phyloP scores from a whole-genome alignment of 164 flowering plant genomes.

The Vitis rupestris region DNA sequence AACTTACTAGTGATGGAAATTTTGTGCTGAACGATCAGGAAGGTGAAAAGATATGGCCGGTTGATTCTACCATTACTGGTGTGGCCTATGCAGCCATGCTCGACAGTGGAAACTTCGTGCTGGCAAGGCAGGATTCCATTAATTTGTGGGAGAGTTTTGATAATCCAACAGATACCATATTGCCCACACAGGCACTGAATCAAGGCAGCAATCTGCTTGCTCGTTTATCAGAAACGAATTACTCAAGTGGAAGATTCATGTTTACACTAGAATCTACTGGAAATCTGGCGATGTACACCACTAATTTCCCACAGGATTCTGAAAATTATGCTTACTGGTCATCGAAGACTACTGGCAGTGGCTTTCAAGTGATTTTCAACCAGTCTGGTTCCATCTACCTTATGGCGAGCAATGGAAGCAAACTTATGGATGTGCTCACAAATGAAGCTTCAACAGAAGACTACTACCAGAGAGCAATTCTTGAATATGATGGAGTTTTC shows the following conservation, averaged over 20 bases:
- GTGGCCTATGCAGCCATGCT: conserved; percentile 6
- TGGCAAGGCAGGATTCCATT: neutral
- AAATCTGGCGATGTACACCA: conserved; percentile 4
- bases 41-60: neutral
- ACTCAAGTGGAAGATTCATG: conserved; percentile 13
- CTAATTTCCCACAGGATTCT: neutral
- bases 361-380: neutral
- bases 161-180: conserved; percentile 2
- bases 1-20: neutral
- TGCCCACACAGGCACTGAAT: neutral
- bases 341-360: neutral
- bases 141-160: conserved; percentile 14
- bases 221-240: neutral
- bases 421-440: too few relatives aligned
- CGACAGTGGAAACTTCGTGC: conserved; percentile 8
- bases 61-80: neutral
- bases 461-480: too few relatives aligned
- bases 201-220: conserved; percentile 1
- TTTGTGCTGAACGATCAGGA: conserved; percentile 1
- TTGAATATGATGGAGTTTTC: too few relatives aligned
- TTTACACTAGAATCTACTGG: neutral
- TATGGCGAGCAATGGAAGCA: neutral
- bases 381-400: conserved; percentile 3
- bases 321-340: neutral
- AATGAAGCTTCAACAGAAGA: neutral